Evolutionary conservation across 225 moss, liverwort and hornwort species (phyloP), one percentile per base, ranked within the genome.

Genomic region (Bryum argenteum): DNA sequence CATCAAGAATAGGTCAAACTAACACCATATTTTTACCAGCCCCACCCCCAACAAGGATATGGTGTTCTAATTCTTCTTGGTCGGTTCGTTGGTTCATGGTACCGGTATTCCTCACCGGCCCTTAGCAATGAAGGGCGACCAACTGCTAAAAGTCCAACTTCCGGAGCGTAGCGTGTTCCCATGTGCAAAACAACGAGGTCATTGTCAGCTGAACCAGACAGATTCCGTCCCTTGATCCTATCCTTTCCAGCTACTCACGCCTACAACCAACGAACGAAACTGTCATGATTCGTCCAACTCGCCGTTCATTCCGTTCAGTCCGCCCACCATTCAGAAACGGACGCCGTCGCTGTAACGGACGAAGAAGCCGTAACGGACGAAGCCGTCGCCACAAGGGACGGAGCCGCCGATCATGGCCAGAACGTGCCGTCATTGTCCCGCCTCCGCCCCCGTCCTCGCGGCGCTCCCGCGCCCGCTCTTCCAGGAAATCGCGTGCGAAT

Each of bases 201-300:
- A 10, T 20, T 71, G 70, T 45, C 20, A 24, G 13, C 57, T 58
- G 58, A 58, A 59, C n/a, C n/a, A n/a, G n/a, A 10, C 48, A 1
- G 14, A 10, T 18, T 0, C 28, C 28, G 51, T 40, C 1, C 52
- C 72, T 2, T 51, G 69, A 70, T 77, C 63, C 63, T 56, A 70
- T 77, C 64, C 65, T 10, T 8, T 24, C 65, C 71, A 65, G 51
- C 64, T 58, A 56, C 48, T 40, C 41, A 40, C 9, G 57, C 0
- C 39, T 11, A 2, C 14, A 48, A 3, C 33, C 7, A 48, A 48
- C 48, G 6, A 48, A 17, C 17, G 6, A 16, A 48, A 48, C 17
- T 11, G 33, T 33, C 33, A 33, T 3, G 16, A 12, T 24, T 41
- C 65, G 42, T 11, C 65, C 21, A 66, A 71, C 41, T 0, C 43